Evolutionary conservation across 108 stramenopile genomes (phyloP).

Genomic region (Discostella pseudostelligera): DNA sequence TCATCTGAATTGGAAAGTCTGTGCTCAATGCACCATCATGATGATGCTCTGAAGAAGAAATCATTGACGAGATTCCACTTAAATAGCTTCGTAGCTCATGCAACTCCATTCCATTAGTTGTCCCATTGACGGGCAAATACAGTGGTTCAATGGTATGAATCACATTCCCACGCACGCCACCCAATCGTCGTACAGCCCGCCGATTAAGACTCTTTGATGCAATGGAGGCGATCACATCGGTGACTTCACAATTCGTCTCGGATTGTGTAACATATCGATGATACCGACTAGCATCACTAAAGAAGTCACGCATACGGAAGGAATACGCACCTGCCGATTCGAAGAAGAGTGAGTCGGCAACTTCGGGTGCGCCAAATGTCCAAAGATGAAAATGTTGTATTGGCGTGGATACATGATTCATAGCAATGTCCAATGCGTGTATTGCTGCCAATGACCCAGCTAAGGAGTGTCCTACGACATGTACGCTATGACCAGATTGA

Average conservation of each 20-base stretch:
- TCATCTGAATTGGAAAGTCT: constrained; percentile 8
- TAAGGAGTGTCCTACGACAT: constrained; percentile 51
- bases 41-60: no score
- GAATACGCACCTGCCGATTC: constrained; percentile 19
- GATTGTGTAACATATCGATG: constrained; percentile 32
- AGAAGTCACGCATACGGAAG: constrained; percentile 32
- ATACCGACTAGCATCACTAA: constrained; percentile 22
- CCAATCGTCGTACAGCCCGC: constrained; percentile 15
- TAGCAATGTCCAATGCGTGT: constrained; percentile 42
- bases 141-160: constrained; percentile 20
- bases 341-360: constrained; percentile 47
- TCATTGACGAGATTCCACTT: background rate
- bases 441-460: constrained; percentile 48
- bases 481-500: constrained; percentile 36
- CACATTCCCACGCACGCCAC: constrained; percentile 29
- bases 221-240: constrained; percentile 19
- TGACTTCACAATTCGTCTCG: constrained; percentile 13
- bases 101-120: constrained; percentile 7
- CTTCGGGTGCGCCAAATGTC: constrained; percentile 63
- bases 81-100: constrained; percentile 6
- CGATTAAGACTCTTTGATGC: constrained; percentile 16
- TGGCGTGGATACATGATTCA: constrained; percentile 35
- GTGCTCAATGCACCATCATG: constrained; percentile 2
- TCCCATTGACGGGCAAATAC: constrained; percentile 5
- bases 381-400: constrained; percentile 25